Base-by-base conservation (phyloP, 2,329 filamentous ascomycete genomes). In the Alternaria sp. region DNA sequence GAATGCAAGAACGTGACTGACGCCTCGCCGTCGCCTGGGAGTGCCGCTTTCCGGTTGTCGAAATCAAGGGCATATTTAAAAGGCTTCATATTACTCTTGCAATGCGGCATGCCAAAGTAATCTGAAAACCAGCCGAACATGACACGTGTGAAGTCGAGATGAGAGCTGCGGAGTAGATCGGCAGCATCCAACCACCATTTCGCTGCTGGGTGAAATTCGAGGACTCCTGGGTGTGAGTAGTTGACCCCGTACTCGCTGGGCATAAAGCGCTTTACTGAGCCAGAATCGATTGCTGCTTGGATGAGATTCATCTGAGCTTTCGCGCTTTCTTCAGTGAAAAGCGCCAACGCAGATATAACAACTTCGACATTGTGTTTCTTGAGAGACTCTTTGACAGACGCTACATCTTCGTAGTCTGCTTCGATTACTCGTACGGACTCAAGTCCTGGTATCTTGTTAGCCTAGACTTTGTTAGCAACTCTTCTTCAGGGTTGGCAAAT, bases 91-190 rank as follows among this genome's bases (percentile, higher is more conserved):
- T 72, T 52, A 11, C 59, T 65, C 28, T 67, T 61, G 47, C 62
- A 48, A 30, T 68, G 56, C n/a, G 75, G 74, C 46, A 69, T 53
- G 2, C 69, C 75, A 46, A 65, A 72, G 59, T 72, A 72, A 20
- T 77, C 75, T 3, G 75, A 47, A n/a, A 75, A 66, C 46, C 64
- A 65, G 5, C 73, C 74, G 24, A 71, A 66, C 9, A 66, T 56
- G 14, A 77, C 46, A 12, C 57, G 59, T 2, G 72, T 75, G 58
- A 64, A 77, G 55, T 71, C 60, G 9, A 77, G 57, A 26, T 67
- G 36, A 1, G 66, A 64, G 4, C 53, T 54, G 4, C 64, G 60
- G 2, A 74, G 62, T 11, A 46, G 49, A 14, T 64, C 63, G 3
- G 52, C 52, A 22, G 65, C 63, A 16, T 63, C 60, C n/a, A 62